Base-by-base conservation (phyloP, 257 asterid species). In the Solanum lycopersicoides region DNA sequence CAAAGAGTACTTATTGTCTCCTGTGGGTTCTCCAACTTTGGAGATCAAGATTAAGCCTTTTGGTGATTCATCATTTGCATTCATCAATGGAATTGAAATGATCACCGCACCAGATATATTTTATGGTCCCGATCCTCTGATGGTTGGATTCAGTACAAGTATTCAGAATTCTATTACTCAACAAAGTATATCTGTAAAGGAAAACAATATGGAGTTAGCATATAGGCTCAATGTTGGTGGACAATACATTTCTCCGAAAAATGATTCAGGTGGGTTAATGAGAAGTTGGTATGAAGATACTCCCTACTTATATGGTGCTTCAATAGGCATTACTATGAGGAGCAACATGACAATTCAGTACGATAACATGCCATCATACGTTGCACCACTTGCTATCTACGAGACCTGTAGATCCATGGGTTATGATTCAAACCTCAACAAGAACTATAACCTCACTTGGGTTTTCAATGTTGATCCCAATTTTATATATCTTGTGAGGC, bases 201-300 rank as follows among this genome's bases (percentile, higher is more conserved):
- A 82, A 9, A 89, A 79, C 30, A 93, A 93, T 79, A 87, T 97
- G 93, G 93, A 97, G 87, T 88, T 93, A 12, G 88, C 93, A 94
- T 95, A 82, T 85, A 90, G 98, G 35, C 18, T 97, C 75, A 97
- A 97, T 28, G 98, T 94, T 1, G 99, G 98, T 1, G 99, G 99
- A 10, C 91, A 85, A 7, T 95, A 90, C 35, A 90, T 95, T 15
- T 86, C 94, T 3, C 95, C 98, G 0, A 7, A 59, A 9, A 93
- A 93, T 6, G 99, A 97, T 53, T 91, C 98, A 0, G 95, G 88
- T 7, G 97, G 98, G 3, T 90, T 97, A 6, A 92, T 91, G 97
- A 88, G 99, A 10, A 93, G 96, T 53, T 97, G 98, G 99, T 97
- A 95, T 32, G 98, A 95, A 0, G 98, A 97, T 11, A 88, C 95